Base-by-base conservation (phyloP, 768 basidiomycete species). In the Candolleomyces aberdarensis region DNA sequence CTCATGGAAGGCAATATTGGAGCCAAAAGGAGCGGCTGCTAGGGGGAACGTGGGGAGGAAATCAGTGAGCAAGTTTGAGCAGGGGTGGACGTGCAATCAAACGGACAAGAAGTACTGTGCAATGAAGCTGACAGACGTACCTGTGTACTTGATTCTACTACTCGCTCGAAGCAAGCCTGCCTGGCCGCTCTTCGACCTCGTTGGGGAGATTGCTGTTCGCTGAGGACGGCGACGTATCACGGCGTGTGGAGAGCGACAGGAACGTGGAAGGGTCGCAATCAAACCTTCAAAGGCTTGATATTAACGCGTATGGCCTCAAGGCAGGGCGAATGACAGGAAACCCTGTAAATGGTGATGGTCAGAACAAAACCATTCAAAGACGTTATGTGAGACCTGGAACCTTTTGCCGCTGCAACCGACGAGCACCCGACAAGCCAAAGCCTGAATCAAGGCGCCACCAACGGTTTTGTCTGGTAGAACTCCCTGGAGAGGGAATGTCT, bases 201-300 rank as follows among this genome's bases (percentile, higher is more conserved):
- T 32, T 17, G 29, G 32, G 31, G 14, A n/a, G 31, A n/a, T 15
- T 54, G 11, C 14, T 32, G 20, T 19, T 59, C 22, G 31, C 8
- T 52, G 26, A 17, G 26, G 50, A 36, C 19, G 13, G 47, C 19
- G 29, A 39, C 15, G 50, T 36, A 49, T 59, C 39, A 17, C 36
- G 49, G 58, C 41, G 52, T 36, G 36, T n/a, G 52, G 52, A 39
- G 32, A 32, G 31, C 49, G 40, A 60, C 29, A 31, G 51, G n/a
- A 53, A 54, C 59, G 59, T 60, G 59, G 40, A 41, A 52, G 11
- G 15, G 59, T 53, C 59, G 59, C 29, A 60, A 60, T 60, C 59
- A 60, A 60, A 55, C 59, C 51, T 47, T 54, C 36, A 60, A 39
- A 14, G 58, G 44, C 51, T 15, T 8, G 40, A 36, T 54, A 60